Base-by-base conservation (phyloP, 169 alveolate species). In the Plasmodium chabaudi region DNA sequence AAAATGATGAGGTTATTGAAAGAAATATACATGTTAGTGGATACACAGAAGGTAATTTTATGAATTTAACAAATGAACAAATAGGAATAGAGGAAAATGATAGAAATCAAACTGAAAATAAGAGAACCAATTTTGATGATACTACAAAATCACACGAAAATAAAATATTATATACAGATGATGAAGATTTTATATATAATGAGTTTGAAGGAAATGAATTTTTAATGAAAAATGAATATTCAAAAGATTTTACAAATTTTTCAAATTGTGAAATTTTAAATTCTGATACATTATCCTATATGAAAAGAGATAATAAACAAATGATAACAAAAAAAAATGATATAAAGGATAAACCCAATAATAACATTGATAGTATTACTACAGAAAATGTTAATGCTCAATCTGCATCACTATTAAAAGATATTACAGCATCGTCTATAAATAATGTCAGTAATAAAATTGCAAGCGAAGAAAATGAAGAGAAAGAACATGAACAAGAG, bases 231-330 rank as follows among this genome's bases (percentile, higher is more conserved):
- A 61, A 34, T 13, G 63, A 46, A 25, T 9, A 17, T 56, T 0
- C 47, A 44, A 51, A 71, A 2, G 67, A 72, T 27, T 39, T 71
- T 7, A 71, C 57, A 1, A 56, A 46, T 12, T 72, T 71, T 42
- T 72, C 87, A 42, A 72, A 42, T 17, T 15, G 87, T n/a, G 60
- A 49, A 42, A 72, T 70, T 59, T 39, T 39, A 21, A 72, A 72
- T 59, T 19, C 44, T 44, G 87, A 72, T 42, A 57, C 60, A 5
- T 27, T 72, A 17, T 72, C 87, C 21, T 72, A 57, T 27, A 72
- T 55, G 19, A 72, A 57, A 49, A 72, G 25, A 39, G 42, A 25
- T n/a, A 72, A 5, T 42, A 57, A 47, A 13, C 23, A 13, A 9
- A 9, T 13, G 39, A 12, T 27, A 42, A 39, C 25, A 39, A 25